phyloP scores from a whole-genome alignment of 2,329 filamentous ascomycete species.

The Atkinsonella hypoxylon region DNA sequence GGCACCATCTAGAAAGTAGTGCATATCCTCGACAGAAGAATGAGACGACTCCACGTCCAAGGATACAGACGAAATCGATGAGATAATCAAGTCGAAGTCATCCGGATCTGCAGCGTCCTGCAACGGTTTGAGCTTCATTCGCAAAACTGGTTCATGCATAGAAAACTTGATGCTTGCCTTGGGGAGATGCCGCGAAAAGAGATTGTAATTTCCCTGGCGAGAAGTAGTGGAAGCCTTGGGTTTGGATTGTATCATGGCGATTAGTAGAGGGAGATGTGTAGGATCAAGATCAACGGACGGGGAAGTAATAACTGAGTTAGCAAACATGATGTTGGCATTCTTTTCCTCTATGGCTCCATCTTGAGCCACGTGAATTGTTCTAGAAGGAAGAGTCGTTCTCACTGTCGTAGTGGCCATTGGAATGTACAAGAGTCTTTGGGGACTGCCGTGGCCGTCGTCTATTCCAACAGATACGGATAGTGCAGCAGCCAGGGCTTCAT shows the following conservation, averaged over 20 bases:
- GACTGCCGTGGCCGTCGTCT: constrained; percentile 76
- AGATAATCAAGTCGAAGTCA: constrained; percentile 92
- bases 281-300: constrained; percentile 90
- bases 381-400: constrained; percentile 86
- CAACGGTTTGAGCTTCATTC: constrained; percentile 76
- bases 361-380: constrained; percentile 71
- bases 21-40: constrained; percentile 66
- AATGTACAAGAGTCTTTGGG: constrained; percentile 80
- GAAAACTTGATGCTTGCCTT: constrained; percentile 94
- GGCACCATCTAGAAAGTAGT: constrained; percentile 76
- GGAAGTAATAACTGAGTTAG: constrained; percentile 91
- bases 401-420: constrained; percentile 96
- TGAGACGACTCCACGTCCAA: constrained; percentile 95
- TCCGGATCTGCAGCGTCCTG: constrained; percentile 52
- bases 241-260: constrained; percentile 59
- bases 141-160: constrained; percentile 87
- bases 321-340: constrained; percentile 92
- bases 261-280: constrained; percentile 74
- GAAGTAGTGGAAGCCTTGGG: constrained; percentile 21
- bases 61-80: constrained; percentile 85
- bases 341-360: constrained; percentile 65
- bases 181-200: constrained; percentile 83
- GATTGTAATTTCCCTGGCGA: constrained; percentile 43
- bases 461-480: constrained; percentile 86
- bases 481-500: constrained; percentile 85